Percentiles rank a stretch among this genome's conserved stretches.
phyloP scores from a whole-genome alignment of 352 stramenopile species.

The Thalassiosira allenii region DNA sequence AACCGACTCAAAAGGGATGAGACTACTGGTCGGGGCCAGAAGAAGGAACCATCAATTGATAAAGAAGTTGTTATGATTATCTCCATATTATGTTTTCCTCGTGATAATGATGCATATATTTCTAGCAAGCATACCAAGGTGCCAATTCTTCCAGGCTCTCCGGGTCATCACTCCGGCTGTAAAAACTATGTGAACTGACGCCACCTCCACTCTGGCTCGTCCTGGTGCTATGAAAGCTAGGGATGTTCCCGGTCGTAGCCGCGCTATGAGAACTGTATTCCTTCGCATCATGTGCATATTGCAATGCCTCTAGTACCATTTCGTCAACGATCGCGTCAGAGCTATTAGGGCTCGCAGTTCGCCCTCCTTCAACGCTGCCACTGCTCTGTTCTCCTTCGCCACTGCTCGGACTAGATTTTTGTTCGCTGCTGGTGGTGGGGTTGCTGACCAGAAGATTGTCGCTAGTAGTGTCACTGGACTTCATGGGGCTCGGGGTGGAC shows the following conservation, averaged over 20 bases:
- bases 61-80: too few relatives aligned
- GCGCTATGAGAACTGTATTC: background rate
- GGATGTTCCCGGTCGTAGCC: conserved; percentile 17
- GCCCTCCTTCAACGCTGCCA: background rate
- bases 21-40: too few relatives aligned
- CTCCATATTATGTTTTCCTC: too few relatives aligned
- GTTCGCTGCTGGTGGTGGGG: too few relatives aligned
- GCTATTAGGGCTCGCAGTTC: conserved; percentile 1
- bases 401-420: conserved; percentile 15
- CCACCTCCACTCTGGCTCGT: conserved; percentile 15
- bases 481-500: too few relatives aligned
- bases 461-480: too few relatives aligned
- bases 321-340: conserved; percentile 15
- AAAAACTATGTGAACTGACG: conserved; percentile 9
- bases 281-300: conserved; percentile 21
- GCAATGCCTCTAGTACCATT: conserved; percentile 21
- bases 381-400: background rate
- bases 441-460: too few relatives aligned
- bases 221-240: conserved; percentile 8
- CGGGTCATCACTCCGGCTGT: conserved; percentile 8
- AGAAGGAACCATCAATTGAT: too few relatives aligned
- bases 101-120: too few relatives aligned
- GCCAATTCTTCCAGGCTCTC: background rate
- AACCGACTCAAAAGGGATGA: too few relatives aligned
- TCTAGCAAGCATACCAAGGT: conserved; percentile 28